Evolutionary conservation across 371 early-diverging fungal species (phyloP), one percentile per base, ranked within the genome.

Genomic region (Umbelopsis sp.): DNA sequence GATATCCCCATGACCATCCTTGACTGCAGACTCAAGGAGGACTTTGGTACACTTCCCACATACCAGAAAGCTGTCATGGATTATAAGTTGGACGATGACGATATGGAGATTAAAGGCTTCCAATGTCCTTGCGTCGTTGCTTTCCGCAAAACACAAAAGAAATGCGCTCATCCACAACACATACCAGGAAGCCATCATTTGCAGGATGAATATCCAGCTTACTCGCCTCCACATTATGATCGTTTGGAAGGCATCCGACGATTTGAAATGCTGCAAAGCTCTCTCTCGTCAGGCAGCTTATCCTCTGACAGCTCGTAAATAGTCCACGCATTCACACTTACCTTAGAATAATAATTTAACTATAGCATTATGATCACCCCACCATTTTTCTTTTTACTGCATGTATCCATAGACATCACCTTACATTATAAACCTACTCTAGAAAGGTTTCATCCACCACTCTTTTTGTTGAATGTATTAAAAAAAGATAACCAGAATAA

Each of bases 1-100:
- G 82, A 80, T 44, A 75, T 74, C n/a, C 82, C 82, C 14, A 78
- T 82, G 53, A 80, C 82, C 5, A 82, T 82, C 35, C 66, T 82
- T 1, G 82, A 82, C 48, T 82, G 82, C 38, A 75, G 82, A 0
- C 74, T 82, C 3, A 82, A 82, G 48, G 82, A 82, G 48, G 82
- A 82, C 20, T 76, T 70, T 65, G 70, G 71, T 1, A 70, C 76
- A 0, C 63, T 82, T n/a, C 82, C 82, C 20, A 80, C 80, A 0
- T 83, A 83, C 57, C 77, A 76, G 29, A 80, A 72, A 29, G 71
- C 78, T 8, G 1, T 78, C 12, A 7, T 72, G 20, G 68, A 71
- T 29, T 46, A 70, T 10, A 41, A 63, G 0, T 8, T 69, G 12
- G 67, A 69, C 6, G 70, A 74, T 11, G 63, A 74, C 16, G 63